A percentile compares a stretch with the other conserved stretches of the same genome.
Conservation (phyloP, 2,329 filamentous ascomycete species). For the Aspergillus hiratsukae region DNA sequence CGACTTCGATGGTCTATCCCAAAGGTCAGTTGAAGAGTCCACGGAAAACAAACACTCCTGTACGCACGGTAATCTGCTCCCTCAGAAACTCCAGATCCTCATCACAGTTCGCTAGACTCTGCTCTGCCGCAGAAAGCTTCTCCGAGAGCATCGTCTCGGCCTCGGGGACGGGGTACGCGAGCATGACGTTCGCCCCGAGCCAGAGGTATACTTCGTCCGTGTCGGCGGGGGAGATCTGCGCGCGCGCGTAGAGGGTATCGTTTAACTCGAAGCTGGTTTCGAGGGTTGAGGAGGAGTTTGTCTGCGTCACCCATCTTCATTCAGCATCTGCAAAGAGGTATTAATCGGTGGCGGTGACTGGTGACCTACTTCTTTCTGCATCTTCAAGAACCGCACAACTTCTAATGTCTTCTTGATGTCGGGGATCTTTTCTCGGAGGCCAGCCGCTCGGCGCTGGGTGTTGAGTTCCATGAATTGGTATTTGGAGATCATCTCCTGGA, state of each 20-base stretch:
- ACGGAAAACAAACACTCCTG: not conserved
- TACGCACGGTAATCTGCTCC: conserved; percentile 86
- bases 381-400: conserved; percentile 78
- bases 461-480: conserved; percentile 99
- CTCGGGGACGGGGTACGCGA: conserved; percentile 87
- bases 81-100: conserved; percentile 94
- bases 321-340: not conserved
- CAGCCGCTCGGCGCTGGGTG: conserved; percentile 73
- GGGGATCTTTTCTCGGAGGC: conserved; percentile 89
- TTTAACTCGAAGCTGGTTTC: conserved; percentile 95
- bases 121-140: conserved; percentile 74
- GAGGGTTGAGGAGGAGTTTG: conserved; percentile 49
- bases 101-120: conserved; percentile 80
- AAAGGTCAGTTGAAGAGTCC: not conserved
- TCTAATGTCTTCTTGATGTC: conserved; percentile 96
- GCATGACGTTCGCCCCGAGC: conserved; percentile 98
- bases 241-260: conserved; percentile 90
- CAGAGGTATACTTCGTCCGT: conserved; percentile 86
- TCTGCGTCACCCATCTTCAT: conserved; percentile 9
- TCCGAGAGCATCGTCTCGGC: conserved; percentile 72
- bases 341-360: not conserved
- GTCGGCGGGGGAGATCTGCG: conserved; percentile 68
- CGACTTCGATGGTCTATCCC: conserved; percentile 87
- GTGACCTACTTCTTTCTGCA: conserved; percentile 63
- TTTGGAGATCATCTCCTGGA: conserved; percentile 64